phyloP scores from a whole-genome alignment of 2,329 filamentous ascomycete species.

The Talaromyces rugulosus region DNA sequence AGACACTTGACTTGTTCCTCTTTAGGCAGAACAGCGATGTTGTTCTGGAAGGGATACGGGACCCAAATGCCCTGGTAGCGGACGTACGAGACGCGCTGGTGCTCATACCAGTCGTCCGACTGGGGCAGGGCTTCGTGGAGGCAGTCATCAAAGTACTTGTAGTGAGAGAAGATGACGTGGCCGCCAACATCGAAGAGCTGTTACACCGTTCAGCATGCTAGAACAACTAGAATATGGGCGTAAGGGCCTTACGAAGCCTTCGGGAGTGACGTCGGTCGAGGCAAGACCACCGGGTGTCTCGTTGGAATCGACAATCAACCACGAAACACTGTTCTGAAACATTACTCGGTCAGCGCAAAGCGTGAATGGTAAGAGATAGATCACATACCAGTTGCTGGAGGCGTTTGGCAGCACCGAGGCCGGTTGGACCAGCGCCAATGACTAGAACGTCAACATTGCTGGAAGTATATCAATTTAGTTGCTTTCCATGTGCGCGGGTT shows the following conservation, averaged over 20 bases:
- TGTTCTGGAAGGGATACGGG: conserved; percentile 99
- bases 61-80: conserved; percentile 96
- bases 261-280: conserved; percentile 87
- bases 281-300: conserved; percentile 92
- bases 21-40: conserved; percentile 96
- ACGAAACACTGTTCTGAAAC: conserved; percentile 79
- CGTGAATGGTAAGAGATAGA: conserved; percentile 9
- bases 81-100: conserved; percentile 98
- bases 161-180: conserved; percentile 99
- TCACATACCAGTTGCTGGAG: conserved; percentile 83
- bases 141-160: conserved; percentile 99
- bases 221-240: background rate
- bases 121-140: conserved; percentile 94
- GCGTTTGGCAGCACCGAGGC: conserved; percentile 94
- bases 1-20: conserved; percentile 93
- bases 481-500: background rate
- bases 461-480: background rate
- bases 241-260: conserved; percentile 80
- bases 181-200: conserved; percentile 98
- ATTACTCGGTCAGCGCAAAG: background rate
- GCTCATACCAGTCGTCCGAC: conserved; percentile 91
- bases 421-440: conserved; percentile 94
- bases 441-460: conserved; percentile 79
- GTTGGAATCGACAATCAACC: conserved; percentile 91
- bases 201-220: conserved; percentile 5